Base-by-base conservation (phyloP, 805 yeast genomes). In the Huiozyma sinensis region DNA sequence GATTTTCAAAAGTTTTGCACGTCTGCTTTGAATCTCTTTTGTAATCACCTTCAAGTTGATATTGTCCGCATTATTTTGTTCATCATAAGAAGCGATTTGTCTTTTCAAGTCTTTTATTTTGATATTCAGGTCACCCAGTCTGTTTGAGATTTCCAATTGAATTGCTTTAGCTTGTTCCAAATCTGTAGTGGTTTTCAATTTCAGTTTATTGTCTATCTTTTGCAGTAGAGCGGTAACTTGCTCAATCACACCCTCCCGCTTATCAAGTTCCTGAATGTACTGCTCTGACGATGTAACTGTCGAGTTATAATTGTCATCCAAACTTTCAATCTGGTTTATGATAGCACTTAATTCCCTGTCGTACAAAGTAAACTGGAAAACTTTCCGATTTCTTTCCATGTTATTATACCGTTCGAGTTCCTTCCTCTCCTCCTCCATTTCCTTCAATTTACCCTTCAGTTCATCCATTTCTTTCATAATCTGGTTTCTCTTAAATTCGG, bases 341-440 rank as follows among this genome's bases (percentile, higher is more conserved):
- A 86, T 65, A 36, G 77, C 81, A 38, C 68, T 70, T 44, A 83
- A 63, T 60, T 92, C 97, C 41, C 90, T 72, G 56, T 83, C 92
- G 55, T 78, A 79, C 7, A 89, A 63, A 32, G 82, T 77, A 61
- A 76, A 88, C 52, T 89, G 95, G 12, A 77, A 70, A 31, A 79
- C 73, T 56, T 86, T 83, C 50, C 83, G 77, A 45, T 74, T 71
- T 46, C 75, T 77, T 51, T 83, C 92, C 28, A 80, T 66, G 17
- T 67, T 68, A 54, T 85, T 94, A 58, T 70, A 87, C 42, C 75
- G 72, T 51, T 77, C 79, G 50, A 88, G 68, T 55, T 86, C 95
- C 44, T 75, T 73, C 45, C 81, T 81, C 59, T 92, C 97, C 41
- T 79, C 71, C 56, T 83, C 86, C 53, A 92, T 73, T 62, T 88